These are phyloP conservation scores for Aspergillus viridinutans DNA, from an alignment of 2,329 filamentous ascomycete genomes.

Conservation along the genomic window DNA sequence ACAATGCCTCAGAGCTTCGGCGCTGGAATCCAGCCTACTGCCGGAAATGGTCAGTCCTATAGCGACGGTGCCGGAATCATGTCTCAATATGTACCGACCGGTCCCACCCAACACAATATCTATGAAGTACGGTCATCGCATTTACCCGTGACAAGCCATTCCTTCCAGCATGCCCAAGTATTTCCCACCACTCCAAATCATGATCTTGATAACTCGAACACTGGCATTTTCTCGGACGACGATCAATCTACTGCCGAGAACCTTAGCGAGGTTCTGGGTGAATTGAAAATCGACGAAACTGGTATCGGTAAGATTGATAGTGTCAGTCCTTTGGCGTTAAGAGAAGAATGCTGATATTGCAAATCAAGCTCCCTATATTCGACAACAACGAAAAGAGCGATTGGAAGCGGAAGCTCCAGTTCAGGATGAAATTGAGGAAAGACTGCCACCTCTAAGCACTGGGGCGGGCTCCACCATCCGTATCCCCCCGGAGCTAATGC, in stretches of 20 bases:
- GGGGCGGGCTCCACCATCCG: slow-evolving; percentile 73
- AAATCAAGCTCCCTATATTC: slow-evolving; percentile 72
- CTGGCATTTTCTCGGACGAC: slow-evolving; percentile 53
- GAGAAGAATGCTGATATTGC: slow-evolving; percentile 5
- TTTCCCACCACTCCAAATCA: slow-evolving; percentile 24
- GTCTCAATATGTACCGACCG: slow-evolving; percentile 32
- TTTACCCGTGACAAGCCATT: slow-evolving; percentile 26
- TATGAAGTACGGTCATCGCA: slow-evolving; percentile 31
- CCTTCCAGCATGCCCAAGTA: slow-evolving; percentile 26
- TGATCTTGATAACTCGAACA: slow-evolving; percentile 29
- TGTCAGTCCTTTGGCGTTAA: neutral
- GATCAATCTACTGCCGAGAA: slow-evolving; percentile 66
- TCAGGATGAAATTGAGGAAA: slow-evolving; percentile 66
- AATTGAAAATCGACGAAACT: slow-evolving; percentile 79
- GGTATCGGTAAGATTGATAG: slow-evolving; percentile 65
- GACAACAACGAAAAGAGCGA: slow-evolving; percentile 53
- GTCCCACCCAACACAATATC: slow-evolving; percentile 24
- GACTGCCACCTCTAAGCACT: slow-evolving; percentile 63
- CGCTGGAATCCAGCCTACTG: slow-evolving; percentile 48
- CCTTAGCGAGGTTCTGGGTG: slow-evolving; percentile 75
- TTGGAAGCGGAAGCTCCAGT: slow-evolving; percentile 52
- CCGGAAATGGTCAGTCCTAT: slow-evolving; percentile 45
- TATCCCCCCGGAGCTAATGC: slow-evolving; percentile 92
- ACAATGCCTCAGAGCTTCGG: slow-evolving; percentile 45
- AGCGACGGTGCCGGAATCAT: slow-evolving; percentile 38